Evolutionary conservation across 345 rosid species (phyloP).

Genomic region (Brassica rapa): DNA sequence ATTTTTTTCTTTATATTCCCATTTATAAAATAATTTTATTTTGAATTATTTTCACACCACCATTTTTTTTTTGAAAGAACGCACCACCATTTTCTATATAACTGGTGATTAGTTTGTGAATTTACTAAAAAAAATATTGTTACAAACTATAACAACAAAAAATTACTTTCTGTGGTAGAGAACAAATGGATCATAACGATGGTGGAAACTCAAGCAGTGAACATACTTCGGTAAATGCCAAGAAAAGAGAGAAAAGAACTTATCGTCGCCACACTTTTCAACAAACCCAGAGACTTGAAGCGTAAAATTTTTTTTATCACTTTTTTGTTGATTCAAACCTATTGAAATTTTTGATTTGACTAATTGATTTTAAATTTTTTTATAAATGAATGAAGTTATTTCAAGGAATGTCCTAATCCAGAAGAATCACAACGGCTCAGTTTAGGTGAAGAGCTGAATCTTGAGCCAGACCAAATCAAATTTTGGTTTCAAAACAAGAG

Average conservation of each 20-base stretch:
- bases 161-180: neutral
- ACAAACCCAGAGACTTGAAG: slow-evolving; percentile 58
- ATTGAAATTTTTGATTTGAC: neutral
- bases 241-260: slow-evolving; percentile 26
- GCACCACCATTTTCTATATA: slow-evolving; percentile 1
- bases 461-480: slow-evolving; percentile 57
- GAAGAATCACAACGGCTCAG: slow-evolving; percentile 53
- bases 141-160: neutral
- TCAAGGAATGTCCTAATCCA: slow-evolving; percentile 69
- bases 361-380: neutral
- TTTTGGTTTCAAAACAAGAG: slow-evolving; percentile 91
- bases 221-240: slow-evolving; percentile 10
- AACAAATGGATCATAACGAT: neutral
- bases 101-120: neutral
- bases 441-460: slow-evolving; percentile 52
- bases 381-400: slow-evolving; percentile 43
- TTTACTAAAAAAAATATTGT: neutral
- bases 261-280: slow-evolving; percentile 56
- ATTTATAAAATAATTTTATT: neutral
- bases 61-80: neutral
- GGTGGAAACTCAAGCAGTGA: too few relatives aligned
- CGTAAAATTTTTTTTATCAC: slow-evolving; percentile 28
- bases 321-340: neutral
- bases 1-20: neutral
- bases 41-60: neutral